These are phyloP conservation scores for Monosporascus sp. DNA, from an alignment of 2,329 filamentous ascomycete genomes.

Conservation along the genomic window DNA sequence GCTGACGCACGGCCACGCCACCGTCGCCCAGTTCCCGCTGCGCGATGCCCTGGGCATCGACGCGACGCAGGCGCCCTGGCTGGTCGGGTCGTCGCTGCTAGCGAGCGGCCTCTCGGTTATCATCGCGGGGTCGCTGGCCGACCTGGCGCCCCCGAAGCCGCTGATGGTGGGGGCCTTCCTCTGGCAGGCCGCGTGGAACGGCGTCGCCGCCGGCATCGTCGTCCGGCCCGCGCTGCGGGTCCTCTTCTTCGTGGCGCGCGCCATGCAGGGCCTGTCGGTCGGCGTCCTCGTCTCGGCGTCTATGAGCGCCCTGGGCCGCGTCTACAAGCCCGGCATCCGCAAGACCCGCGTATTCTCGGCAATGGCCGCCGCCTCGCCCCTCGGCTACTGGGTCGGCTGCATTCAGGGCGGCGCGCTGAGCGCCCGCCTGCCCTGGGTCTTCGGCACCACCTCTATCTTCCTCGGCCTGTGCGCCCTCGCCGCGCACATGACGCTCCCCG, in stretches of 20 bases:
- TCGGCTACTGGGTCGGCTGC: conserved; percentile 31
- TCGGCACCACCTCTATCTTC: conserved; percentile 36
- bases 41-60: conserved; percentile 31
- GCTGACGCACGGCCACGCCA: conserved; percentile 34
- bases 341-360: conserved; percentile 30
- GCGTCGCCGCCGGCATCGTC: conserved; percentile 26
- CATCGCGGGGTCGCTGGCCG: conserved; percentile 27
- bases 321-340: conserved; percentile 31
- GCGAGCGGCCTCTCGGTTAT: conserved; percentile 38
- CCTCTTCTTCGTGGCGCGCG: conserved; percentile 30
- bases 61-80: conserved; percentile 34
- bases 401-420: conserved; percentile 35
- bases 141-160: conserved; percentile 33
- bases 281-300: conserved; percentile 29
- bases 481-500: conserved; percentile 33
- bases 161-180: conserved; percentile 36
- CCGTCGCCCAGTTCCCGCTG: conserved; percentile 32
- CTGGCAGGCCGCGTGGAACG: conserved; percentile 37
- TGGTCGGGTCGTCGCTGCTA: conserved; percentile 34
- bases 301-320: conserved; percentile 30
- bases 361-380: conserved; percentile 29
- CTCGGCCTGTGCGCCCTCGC: conserved; percentile 28
- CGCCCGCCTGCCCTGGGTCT: conserved; percentile 35
- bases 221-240: conserved; percentile 28
- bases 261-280: conserved; percentile 30